Evolutionary conservation across 169 alveolate genomes (phyloP).

Genomic region (Eimeria zaria): DNA sequence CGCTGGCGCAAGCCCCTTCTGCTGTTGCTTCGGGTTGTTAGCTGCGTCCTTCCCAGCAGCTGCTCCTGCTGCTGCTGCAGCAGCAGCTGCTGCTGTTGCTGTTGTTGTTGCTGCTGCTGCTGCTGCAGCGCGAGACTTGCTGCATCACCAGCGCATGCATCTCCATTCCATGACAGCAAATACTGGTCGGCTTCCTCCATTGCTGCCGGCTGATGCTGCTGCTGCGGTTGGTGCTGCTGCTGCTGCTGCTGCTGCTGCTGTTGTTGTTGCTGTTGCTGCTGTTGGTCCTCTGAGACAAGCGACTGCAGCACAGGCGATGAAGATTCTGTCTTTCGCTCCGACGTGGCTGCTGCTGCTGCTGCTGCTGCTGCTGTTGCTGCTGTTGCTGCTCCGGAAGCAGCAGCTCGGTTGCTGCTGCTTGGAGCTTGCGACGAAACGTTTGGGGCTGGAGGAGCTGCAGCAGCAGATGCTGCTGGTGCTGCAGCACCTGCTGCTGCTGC

Average conservation of each 20-base stretch:
- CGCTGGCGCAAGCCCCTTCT: slow-evolving; percentile 65
- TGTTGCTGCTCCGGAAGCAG: slow-evolving; percentile 16
- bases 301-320: slow-evolving; percentile 17
- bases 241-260: slow-evolving; percentile 48
- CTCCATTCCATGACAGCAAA: slow-evolving; percentile 40
- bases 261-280: slow-evolving; percentile 25
- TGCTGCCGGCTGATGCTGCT: neutral
- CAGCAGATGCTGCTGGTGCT: slow-evolving; percentile 29
- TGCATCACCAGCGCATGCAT: neutral
- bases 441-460: neutral
- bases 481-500: slow-evolving; percentile 38
- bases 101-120: slow-evolving; percentile 64
- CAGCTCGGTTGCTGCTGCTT: neutral
- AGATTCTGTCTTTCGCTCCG: neutral
- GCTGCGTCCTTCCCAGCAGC: slow-evolving; percentile 29
- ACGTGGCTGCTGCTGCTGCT: slow-evolving; percentile 31
- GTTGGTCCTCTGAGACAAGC: neutral
- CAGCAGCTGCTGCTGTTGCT: slow-evolving; percentile 71
- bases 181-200: neutral
- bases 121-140: slow-evolving; percentile 51
- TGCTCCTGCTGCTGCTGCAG: slow-evolving; percentile 74
- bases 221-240: slow-evolving; percentile 39
- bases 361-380: slow-evolving; percentile 35
- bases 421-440: neutral
- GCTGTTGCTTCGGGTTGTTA: slow-evolving; percentile 59